Evolutionary conservation across 192 early-diverging fungal genomes (phyloP).

Genomic region (Coemansia sp.): DNA sequence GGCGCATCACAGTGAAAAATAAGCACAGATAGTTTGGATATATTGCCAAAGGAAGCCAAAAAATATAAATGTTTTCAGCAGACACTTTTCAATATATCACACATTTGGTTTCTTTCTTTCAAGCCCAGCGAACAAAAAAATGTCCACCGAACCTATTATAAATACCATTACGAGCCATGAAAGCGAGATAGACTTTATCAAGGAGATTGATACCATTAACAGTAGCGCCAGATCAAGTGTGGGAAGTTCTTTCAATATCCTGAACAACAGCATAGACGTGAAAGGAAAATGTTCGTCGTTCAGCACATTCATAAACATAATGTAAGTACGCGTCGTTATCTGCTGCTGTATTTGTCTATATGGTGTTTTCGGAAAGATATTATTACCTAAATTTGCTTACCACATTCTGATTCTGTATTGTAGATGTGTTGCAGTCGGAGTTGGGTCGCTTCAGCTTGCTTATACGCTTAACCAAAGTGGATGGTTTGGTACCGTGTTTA

Average conservation of each 20-base stretch:
- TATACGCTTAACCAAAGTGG: slow-evolving; percentile 48
- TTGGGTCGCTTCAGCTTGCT: slow-evolving; percentile 42
- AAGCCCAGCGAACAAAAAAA: background rate
- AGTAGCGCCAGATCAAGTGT: background rate
- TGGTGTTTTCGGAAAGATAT: background rate
- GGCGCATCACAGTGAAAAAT: too few species aligned
- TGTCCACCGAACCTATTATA: background rate
- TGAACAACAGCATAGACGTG: background rate
- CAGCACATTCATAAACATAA: slow-evolving; percentile 40
- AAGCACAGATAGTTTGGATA: too few species aligned
- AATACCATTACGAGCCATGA: background rate
- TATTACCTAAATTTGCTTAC: background rate
- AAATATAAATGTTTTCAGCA: too few species aligned
- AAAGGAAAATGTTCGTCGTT: slow-evolving; percentile 31
- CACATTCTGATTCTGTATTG: background rate
- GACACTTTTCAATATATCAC: too few species aligned
- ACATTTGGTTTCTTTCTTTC: too few species aligned
- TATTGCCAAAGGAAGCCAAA: too few species aligned
- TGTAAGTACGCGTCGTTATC: slow-evolving; percentile 18
- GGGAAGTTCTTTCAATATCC: background rate
- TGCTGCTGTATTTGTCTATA: background rate
- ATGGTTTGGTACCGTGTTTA: slow-evolving; percentile 39
- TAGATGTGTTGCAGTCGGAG: slow-evolving; percentile 48
- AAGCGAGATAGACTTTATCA: background rate
- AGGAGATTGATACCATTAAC: background rate